Evolutionary conservation across 352 stramenopile genomes (phyloP).

Genomic region (Globisporangium perplexum): DNA sequence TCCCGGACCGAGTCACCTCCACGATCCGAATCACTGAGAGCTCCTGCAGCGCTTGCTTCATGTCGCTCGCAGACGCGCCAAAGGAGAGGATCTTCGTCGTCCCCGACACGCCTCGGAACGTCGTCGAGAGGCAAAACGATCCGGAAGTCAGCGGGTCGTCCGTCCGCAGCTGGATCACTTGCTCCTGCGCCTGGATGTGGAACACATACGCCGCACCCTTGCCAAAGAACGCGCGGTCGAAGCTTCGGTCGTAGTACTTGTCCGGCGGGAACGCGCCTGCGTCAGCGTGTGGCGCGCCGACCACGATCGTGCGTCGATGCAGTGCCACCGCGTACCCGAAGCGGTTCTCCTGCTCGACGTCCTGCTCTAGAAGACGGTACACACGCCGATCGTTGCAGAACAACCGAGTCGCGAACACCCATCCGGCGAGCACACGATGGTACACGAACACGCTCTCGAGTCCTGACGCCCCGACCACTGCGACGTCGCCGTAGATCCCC

Average conservation of each 20-base stretch:
- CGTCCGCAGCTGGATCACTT: constrained; percentile 48
- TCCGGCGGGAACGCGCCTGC: constrained; percentile 50
- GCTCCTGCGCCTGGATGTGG: constrained; percentile 69
- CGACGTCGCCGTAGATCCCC: constrained; percentile 80
- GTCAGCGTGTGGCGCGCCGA: constrained; percentile 84
- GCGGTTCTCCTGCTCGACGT: constrained; percentile 78
- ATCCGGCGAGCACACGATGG: constrained; percentile 41
- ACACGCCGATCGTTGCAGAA: constrained; percentile 81
- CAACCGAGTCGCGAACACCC: constrained; percentile 52
- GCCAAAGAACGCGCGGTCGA: constrained; percentile 62
- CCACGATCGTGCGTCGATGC: constrained; percentile 78
- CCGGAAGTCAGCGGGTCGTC: constrained; percentile 60
- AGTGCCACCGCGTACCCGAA: constrained; percentile 88
- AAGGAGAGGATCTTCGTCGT: constrained; percentile 62
- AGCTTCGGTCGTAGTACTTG: constrained; percentile 51
- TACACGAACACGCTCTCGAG: constrained; percentile 69
- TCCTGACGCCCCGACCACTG: constrained; percentile 84
- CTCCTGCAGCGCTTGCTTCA: constrained; percentile 83
- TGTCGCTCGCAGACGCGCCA: constrained; percentile 41
- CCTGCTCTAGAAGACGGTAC: constrained; percentile 66
- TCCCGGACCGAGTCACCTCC: constrained; percentile 61
- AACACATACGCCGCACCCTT: constrained; percentile 73
- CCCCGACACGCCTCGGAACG: constrained; percentile 48
- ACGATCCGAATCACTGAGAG: constrained; percentile 78
- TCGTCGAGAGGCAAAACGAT: constrained; percentile 69